Percentiles rank a stretch among this genome's conserved stretches.
These are phyloP conservation scores for Gracilariopsis chorda DNA, from an alignment of 23 red algal species.

Conservation along the genomic window DNA sequence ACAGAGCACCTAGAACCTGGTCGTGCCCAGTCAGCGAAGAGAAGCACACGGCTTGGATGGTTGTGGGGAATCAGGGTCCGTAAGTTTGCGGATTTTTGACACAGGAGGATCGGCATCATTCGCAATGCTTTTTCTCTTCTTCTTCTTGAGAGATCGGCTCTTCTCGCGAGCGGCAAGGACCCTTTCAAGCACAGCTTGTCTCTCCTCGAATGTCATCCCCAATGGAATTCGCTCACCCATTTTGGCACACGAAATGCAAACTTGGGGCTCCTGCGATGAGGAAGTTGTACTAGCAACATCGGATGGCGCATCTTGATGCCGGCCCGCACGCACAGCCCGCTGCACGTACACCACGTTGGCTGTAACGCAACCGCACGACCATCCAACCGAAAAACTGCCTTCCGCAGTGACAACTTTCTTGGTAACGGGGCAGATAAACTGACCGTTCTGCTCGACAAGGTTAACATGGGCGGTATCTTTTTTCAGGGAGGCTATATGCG, in stretches of 20 bases:
- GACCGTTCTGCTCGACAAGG: background rate
- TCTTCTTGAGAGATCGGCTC: background rate
- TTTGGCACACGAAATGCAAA: constrained; percentile 8
- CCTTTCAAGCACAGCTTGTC: background rate
- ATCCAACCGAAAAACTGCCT: constrained; percentile 25
- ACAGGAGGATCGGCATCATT: background rate
- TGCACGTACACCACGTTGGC: background rate
- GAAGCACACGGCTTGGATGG: no score
- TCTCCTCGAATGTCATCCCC: constrained; percentile 6
- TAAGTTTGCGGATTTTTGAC: background rate
- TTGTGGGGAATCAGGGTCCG: no score
- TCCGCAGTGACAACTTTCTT: background rate
- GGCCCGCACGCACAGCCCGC: background rate
- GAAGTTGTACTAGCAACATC: background rate
- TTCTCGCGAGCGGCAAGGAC: background rate
- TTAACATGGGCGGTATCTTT: constrained; percentile 19
- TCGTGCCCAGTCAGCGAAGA: no score
- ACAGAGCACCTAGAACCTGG: no score
- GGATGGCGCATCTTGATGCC: background rate
- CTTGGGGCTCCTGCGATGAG: background rate
- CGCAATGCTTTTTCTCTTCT: background rate
- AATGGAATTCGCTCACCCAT: constrained; percentile 5
- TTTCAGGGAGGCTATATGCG: constrained; percentile 10
- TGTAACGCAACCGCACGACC: constrained; percentile 45
- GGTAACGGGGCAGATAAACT: constrained; percentile 40